phyloP scores from a whole-genome alignment of 2,329 filamentous ascomycete genomes.

The Leptosphaerulina australis region DNA sequence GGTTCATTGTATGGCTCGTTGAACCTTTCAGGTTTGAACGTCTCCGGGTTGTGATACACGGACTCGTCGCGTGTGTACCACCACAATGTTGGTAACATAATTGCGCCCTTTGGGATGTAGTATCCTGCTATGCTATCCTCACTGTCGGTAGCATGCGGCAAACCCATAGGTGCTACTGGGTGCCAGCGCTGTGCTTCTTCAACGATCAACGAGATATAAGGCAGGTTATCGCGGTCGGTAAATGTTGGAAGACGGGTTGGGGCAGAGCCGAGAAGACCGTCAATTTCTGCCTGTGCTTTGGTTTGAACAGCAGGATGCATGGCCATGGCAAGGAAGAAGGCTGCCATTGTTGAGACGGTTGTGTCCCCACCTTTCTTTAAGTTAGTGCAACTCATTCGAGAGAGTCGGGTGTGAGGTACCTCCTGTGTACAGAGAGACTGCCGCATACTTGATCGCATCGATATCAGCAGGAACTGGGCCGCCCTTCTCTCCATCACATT shows the following conservation, averaged over 20 bases:
- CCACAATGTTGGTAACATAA: conserved; percentile 49
- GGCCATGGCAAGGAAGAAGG: conserved; percentile 60
- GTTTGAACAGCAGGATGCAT: conserved; percentile 56
- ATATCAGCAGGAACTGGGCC: conserved; percentile 35
- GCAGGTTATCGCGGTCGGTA: conserved; percentile 53
- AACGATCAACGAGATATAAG: conserved; percentile 43
- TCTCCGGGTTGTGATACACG: conserved; percentile 45
- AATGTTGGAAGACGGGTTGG: conserved; percentile 53
- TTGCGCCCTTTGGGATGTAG: conserved; percentile 50
- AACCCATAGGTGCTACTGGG: conserved; percentile 37
- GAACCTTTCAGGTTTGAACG: conserved; percentile 55
- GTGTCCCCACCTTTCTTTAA: conserved; percentile 44
- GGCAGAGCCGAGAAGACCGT: conserved; percentile 54
- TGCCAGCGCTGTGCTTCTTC: conserved; percentile 54
- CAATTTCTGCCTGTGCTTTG: conserved; percentile 57
- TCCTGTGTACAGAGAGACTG: conserved; percentile 50
- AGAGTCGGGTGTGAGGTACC: conserved; percentile 26
- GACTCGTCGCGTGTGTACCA: conserved; percentile 50
- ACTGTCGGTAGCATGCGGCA: conserved; percentile 40
- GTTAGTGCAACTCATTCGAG: background rate
- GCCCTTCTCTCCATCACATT: conserved; percentile 27
- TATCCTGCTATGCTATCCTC: conserved; percentile 48
- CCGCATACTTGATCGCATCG: conserved; percentile 48
- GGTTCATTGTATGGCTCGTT: conserved; percentile 45
- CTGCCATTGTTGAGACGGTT: conserved; percentile 50